These are phyloP conservation scores for Axilococcus clingmanii DNA, from an alignment of 139 green algal genomes.

Conservation along the genomic window DNA sequence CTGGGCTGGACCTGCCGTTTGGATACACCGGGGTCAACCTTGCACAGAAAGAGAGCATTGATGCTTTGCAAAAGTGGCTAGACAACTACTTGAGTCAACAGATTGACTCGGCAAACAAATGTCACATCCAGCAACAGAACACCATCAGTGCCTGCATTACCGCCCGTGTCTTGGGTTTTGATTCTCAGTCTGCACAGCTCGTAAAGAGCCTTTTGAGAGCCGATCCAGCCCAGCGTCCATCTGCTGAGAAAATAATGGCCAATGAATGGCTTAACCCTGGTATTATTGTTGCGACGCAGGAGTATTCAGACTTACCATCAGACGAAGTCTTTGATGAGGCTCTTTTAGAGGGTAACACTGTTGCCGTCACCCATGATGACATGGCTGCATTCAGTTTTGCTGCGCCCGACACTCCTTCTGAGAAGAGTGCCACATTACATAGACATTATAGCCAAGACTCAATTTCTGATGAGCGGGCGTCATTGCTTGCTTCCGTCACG, in stretches of 20 bases:
- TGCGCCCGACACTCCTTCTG: not conserved
- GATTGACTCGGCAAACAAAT: not conserved
- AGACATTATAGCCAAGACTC: not conserved
- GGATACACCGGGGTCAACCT: slow-evolving; percentile 17
- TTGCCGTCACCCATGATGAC: not conserved
- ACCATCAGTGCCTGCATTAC: no score
- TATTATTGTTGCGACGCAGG: not conserved
- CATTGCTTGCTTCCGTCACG: no score
- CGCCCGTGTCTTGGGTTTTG: slow-evolving; percentile 15
- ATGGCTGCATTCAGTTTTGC: no score
- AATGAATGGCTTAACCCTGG: slow-evolving; percentile 17
- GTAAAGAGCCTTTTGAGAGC: slow-evolving; percentile 18
- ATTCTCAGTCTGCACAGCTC: slow-evolving; percentile 3
- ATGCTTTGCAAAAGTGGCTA: slow-evolving; percentile 23
- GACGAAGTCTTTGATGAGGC: not conserved
- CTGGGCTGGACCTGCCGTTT: slow-evolving; percentile 24
- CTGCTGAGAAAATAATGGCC: slow-evolving; percentile 2
- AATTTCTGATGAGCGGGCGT: no score
- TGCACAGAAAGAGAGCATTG: slow-evolving; percentile 7
- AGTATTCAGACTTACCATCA: no score
- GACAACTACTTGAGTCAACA: not conserved
- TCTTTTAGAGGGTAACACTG: not conserved
- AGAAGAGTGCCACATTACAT: not conserved
- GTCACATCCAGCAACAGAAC: no score
- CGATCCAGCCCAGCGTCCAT: slow-evolving; percentile 20